Conservation (phyloP, 2,329 filamentous ascomycete species). For the Juglanconis oblonga region DNA sequence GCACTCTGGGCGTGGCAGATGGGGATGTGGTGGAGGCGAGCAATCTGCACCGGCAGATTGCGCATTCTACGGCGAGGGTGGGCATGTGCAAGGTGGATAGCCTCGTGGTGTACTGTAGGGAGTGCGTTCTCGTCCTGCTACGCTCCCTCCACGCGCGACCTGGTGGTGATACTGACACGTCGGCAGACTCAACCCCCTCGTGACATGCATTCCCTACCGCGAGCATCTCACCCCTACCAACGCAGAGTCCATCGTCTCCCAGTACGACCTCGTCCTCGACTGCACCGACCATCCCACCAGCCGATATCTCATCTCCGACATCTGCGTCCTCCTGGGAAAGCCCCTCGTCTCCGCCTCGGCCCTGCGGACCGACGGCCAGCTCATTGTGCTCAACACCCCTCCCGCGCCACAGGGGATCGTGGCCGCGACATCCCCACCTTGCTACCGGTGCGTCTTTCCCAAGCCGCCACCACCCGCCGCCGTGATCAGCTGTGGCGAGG, state of each 20-base stretch:
- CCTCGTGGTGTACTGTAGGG: slow-evolving; percentile 57
- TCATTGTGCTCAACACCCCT: slow-evolving; percentile 84
- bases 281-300: slow-evolving; percentile 93
- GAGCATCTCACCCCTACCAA: slow-evolving; percentile 67
- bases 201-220: slow-evolving; percentile 61
- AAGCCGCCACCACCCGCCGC: slow-evolving; percentile 79
- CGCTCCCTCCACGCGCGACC: background rate
- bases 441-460: slow-evolving; percentile 92
- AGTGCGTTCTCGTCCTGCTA: slow-evolving; percentile 36
- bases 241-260: slow-evolving; percentile 61
- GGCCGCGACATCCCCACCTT: slow-evolving; percentile 49
- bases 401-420: slow-evolving; percentile 56
- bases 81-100: slow-evolving; percentile 80
- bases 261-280: slow-evolving; percentile 84
- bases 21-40: slow-evolving; percentile 84
- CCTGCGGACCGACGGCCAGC: slow-evolving; percentile 82
- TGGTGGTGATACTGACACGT: background rate
- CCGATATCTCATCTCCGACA: slow-evolving; percentile 89
- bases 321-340: slow-evolving; percentile 75
- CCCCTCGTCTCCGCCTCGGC: slow-evolving; percentile 88
- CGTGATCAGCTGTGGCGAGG: slow-evolving; percentile 85
- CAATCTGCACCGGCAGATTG: slow-evolving; percentile 89
- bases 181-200: slow-evolving; percentile 67
- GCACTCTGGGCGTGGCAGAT: slow-evolving; percentile 79
- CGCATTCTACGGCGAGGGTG: slow-evolving; percentile 69